Evolutionary conservation across 1,284 basidiomycete species (phyloP).

Genomic region (Malassezia equina): DNA sequence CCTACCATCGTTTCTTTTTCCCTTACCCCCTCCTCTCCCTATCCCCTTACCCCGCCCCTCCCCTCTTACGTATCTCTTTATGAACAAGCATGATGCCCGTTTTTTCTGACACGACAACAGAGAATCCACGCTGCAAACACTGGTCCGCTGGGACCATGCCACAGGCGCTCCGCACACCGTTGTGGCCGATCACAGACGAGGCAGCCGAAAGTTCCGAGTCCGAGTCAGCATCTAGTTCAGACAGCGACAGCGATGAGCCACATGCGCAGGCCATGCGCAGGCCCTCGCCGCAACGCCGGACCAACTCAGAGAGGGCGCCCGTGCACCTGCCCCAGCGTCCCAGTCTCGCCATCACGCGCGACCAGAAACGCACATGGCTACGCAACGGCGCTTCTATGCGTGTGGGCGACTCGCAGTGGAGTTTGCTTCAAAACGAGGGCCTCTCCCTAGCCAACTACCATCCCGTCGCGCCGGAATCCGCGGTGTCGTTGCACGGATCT

Average conservation of each 20-base stretch:
- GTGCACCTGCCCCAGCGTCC: slow-evolving; percentile 13
- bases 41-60: background rate
- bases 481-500: no score
- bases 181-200: background rate
- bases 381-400: background rate
- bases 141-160: background rate
- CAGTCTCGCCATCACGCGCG: slow-evolving; percentile 5
- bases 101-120: background rate
- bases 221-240: background rate
- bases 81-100: background rate
- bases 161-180: background rate
- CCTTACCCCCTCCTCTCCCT: background rate
- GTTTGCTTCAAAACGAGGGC: slow-evolving; percentile 8
- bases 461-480: no score
- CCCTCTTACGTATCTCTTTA: background rate
- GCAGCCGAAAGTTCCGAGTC: background rate
- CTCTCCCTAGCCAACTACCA: background rate
- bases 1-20: background rate
- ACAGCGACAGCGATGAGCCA: background rate
- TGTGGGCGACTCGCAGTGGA: background rate
- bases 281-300: background rate
- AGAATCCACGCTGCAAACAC: background rate
- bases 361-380: background rate
- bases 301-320: background rate
- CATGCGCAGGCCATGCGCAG: background rate